Evolutionary conservation across 345 rosid genomes (phyloP).

Genomic region (Combretum micranthum): DNA sequence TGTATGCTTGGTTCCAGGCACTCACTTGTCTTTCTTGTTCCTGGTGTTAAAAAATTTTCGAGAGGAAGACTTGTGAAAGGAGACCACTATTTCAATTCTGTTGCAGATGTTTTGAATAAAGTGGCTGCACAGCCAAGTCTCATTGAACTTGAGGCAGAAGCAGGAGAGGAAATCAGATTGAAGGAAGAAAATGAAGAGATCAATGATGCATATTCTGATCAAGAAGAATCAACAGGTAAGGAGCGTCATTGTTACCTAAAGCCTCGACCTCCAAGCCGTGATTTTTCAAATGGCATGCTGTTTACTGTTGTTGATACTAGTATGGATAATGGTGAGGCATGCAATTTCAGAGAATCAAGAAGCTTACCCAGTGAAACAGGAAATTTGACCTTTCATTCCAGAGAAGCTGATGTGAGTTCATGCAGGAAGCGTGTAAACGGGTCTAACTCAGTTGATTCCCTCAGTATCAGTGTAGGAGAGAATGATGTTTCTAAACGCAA

Average conservation of each 20-base stretch:
- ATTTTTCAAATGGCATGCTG: constrained; percentile 9
- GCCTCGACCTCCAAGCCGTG: constrained; percentile 22
- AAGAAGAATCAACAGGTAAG: constrained; percentile 15
- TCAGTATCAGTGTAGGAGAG: too few species aligned
- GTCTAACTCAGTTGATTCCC: too few species aligned
- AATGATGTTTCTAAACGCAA: too few species aligned
- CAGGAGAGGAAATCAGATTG: constrained; percentile 4
- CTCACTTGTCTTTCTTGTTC: constrained; percentile 60
- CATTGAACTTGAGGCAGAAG: constrained; percentile 35
- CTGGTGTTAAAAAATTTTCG: constrained; percentile 65
- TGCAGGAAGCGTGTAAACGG: too few species aligned
- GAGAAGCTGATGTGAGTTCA: constrained; percentile 7
- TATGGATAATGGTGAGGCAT: constrained; percentile 16
- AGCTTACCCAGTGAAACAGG: constrained; percentile 27
- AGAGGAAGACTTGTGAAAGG: constrained; percentile 56
- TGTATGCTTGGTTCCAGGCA: constrained; percentile 28
- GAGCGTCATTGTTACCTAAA: constrained; percentile 27
- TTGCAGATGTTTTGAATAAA: constrained; percentile 47
- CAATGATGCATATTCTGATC: constrained; percentile 11
- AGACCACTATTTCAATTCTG: constrained; percentile 59
- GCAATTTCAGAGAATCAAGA: constrained; percentile 31
- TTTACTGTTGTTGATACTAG: constrained; percentile 50
- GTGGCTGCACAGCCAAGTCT: constrained; percentile 48
- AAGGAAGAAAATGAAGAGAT: constrained; percentile 21
- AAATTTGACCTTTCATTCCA: constrained; percentile 21